Evolutionary conservation across 371 early-diverging fungal genomes (phyloP).

Genomic region (Batkoa obscura): DNA sequence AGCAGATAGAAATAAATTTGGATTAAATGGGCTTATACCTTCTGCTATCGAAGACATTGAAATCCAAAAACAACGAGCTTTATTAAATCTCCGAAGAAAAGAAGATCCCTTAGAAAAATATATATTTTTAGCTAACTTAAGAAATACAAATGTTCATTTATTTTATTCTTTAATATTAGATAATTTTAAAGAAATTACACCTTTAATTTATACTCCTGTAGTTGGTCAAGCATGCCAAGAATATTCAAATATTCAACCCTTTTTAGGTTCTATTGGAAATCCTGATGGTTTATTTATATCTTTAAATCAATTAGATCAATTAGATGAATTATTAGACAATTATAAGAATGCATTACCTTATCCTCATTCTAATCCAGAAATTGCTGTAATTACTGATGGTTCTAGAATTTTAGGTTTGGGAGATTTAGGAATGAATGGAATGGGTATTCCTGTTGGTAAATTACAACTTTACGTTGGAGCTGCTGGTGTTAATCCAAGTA

Average conservation of each 20-base stretch:
- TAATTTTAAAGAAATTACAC: slow-evolving; percentile 53
- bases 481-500: slow-evolving; percentile 70
- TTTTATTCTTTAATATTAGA: slow-evolving; percentile 59
- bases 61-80: slow-evolving; percentile 46
- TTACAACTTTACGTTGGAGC: slow-evolving; percentile 76
- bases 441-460: slow-evolving; percentile 85
- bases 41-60: slow-evolving; percentile 43
- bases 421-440: slow-evolving; percentile 77
- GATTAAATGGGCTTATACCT: slow-evolving; percentile 47
- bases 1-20: slow-evolving; percentile 25
- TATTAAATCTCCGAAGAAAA: slow-evolving; percentile 42
- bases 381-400: slow-evolving; percentile 82
- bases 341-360: slow-evolving; percentile 19
- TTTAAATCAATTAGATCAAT: slow-evolving; percentile 40
- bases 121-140: slow-evolving; percentile 56
- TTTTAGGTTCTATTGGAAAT: slow-evolving; percentile 49
- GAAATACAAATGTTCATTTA: slow-evolving; percentile 50
- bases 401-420: slow-evolving; percentile 84
- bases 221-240: slow-evolving; percentile 77
- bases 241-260: slow-evolving; percentile 73
- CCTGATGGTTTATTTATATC: slow-evolving; percentile 76
- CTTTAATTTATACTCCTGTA: slow-evolving; percentile 79
- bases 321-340: slow-evolving; percentile 48
- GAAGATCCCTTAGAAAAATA: slow-evolving; percentile 50
- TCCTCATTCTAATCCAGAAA: slow-evolving; percentile 33